Conservation (phyloP, 495 filamentous ascomycete species). For the Aspergillus egyptiacus region DNA sequence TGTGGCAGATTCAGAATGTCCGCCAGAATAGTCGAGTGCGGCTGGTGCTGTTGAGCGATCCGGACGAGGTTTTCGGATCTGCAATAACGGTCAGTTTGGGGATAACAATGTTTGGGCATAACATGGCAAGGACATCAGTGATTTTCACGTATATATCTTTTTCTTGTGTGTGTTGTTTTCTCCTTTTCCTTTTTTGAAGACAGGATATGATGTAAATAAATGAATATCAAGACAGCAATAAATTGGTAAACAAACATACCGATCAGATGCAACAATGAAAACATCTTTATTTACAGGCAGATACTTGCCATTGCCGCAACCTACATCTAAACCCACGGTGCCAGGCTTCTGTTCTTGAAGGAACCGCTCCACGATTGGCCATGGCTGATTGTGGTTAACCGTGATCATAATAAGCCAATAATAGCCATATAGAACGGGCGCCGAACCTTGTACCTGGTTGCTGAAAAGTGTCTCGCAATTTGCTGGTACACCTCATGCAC, state of each 20-base stretch:
- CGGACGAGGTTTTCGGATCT: conserved; percentile 66
- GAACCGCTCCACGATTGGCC: conserved; percentile 86
- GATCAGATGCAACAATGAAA: conserved; percentile 82
- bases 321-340: conserved; percentile 80
- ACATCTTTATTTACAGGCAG: conserved; percentile 70
- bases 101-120: not conserved
- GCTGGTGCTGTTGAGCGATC: conserved; percentile 63
- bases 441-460: conserved; percentile 80
- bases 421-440: not conserved
- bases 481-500: conserved; percentile 93
- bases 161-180: not conserved
- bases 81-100: conserved; percentile 18
- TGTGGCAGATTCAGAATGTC: conserved; percentile 68
- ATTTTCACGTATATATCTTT: not conserved
- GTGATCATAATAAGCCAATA: not conserved
- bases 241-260: conserved; percentile 42
- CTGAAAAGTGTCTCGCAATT: conserved; percentile 91
- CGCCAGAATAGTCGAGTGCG: conserved; percentile 60
- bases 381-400: conserved; percentile 52
- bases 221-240: not conserved
- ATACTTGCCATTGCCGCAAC: conserved; percentile 96
- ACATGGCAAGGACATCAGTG: not conserved
- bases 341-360: conserved; percentile 60
- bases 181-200: not conserved
- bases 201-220: conserved; percentile 8